phyloP scores from a whole-genome alignment of 352 stramenopile genomes.

The Halophytophthora polymorphica region DNA sequence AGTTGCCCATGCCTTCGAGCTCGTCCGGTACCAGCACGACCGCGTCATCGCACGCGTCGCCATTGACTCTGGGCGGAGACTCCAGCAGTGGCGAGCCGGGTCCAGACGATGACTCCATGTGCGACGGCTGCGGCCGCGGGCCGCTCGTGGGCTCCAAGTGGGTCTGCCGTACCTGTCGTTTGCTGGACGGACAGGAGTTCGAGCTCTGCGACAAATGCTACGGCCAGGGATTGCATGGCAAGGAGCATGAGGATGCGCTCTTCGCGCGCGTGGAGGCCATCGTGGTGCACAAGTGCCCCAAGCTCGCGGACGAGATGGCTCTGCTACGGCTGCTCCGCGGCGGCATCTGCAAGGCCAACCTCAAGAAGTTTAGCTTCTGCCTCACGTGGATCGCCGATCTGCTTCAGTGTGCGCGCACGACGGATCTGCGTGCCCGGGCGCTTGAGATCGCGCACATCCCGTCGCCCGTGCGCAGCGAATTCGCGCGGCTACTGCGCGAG shows the following conservation, averaged over 20 bases:
- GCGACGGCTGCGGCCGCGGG: slow-evolving; percentile 59
- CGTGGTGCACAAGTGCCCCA: slow-evolving; percentile 57
- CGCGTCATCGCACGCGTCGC: slow-evolving; percentile 18
- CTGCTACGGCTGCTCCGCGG: slow-evolving; percentile 60
- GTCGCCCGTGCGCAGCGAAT: slow-evolving; percentile 62
- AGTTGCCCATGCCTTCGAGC: slow-evolving; percentile 24
- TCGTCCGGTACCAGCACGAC: slow-evolving; percentile 2
- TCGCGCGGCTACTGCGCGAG: slow-evolving; percentile 57
- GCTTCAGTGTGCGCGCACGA: slow-evolving; percentile 57
- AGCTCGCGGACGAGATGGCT: slow-evolving; percentile 44
- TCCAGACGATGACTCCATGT: slow-evolving; percentile 52
- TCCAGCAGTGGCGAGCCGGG: slow-evolving; percentile 7
- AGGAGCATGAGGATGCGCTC: slow-evolving; percentile 60
- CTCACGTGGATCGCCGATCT: slow-evolving; percentile 78
- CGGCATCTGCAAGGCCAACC: slow-evolving; percentile 75
- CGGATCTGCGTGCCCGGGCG: slow-evolving; percentile 57
- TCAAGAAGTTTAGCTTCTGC: slow-evolving; percentile 83
- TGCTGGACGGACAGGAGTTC: slow-evolving; percentile 47
- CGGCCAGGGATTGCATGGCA: slow-evolving; percentile 62
- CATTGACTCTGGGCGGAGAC: slow-evolving; percentile 9
- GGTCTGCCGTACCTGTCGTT: slow-evolving; percentile 59
- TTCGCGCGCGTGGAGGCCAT: slow-evolving; percentile 65
- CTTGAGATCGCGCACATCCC: slow-evolving; percentile 73
- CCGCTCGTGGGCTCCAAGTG: slow-evolving; percentile 55
- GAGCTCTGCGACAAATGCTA: slow-evolving; percentile 79